phyloP scores from a whole-genome alignment of 768 basidiomycete species.

The Pleurotus citrinopileatus region DNA sequence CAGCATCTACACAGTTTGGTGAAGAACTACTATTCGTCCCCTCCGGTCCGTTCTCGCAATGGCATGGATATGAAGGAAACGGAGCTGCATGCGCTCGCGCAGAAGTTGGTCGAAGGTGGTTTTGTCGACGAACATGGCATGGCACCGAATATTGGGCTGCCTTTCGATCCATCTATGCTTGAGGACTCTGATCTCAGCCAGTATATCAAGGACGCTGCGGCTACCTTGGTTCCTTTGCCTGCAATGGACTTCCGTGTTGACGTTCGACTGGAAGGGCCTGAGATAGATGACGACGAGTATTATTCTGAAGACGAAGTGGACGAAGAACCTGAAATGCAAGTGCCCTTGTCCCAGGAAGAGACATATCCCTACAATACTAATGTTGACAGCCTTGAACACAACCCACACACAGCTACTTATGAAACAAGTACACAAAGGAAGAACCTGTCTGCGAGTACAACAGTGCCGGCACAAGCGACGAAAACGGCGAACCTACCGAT shows the following conservation, averaged over 20 bases:
- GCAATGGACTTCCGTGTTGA: background rate
- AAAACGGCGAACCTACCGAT: background rate
- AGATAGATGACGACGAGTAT: constrained; percentile 3
- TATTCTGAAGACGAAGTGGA: constrained; percentile 2
- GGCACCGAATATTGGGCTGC: background rate
- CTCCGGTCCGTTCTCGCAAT: background rate
- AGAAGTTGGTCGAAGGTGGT: background rate
- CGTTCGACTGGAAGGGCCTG: background rate
- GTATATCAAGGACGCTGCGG: constrained; percentile 8
- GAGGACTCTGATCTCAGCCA: background rate
- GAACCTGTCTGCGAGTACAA: background rate
- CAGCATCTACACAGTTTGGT: constrained; percentile 1
- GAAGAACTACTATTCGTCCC: background rate
- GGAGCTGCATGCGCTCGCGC: constrained; percentile 5
- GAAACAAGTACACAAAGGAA: background rate
- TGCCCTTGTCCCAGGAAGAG: background rate
- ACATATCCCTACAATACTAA: background rate
- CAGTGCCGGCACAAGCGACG: background rate
- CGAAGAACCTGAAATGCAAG: constrained; percentile 4
- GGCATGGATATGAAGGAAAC: constrained; percentile 1
- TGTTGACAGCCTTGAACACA: background rate
- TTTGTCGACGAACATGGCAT: background rate
- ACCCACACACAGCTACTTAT: background rate
- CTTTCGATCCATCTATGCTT: constrained; percentile 4
- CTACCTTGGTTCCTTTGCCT: background rate